Base-by-base conservation (phyloP, 306 rosid genomes). In the Cajanus cajan region DNA sequence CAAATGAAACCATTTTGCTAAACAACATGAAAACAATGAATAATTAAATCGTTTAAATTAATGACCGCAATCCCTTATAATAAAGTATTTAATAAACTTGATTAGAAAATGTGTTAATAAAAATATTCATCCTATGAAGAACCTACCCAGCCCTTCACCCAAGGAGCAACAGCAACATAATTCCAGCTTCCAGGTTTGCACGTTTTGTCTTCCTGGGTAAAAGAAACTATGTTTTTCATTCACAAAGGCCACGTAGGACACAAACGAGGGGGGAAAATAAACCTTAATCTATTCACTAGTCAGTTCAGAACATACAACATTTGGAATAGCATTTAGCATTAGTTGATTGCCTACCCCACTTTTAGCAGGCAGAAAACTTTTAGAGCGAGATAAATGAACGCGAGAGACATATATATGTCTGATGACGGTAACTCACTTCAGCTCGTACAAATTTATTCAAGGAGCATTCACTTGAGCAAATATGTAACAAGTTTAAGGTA, bases 111-210 rank as follows among this genome's bases (percentile, higher is more conserved):
- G 44, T 65, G 51, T 36, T 4, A 80, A 57, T 65, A 54, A 45
- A 78, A 76, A 63, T 15, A 36, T 10, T 59, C 80, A 76, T 59
- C 78, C 59, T 39, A 33, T 40, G 25, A 28, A 78, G 75, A 54
- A 37, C 62, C 71, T 40, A 39, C 57, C 54, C 48, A 50, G 50
- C 48, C 73, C 80, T 85, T 80, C 47, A 65, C 55, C 59, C 59
- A 44, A 43, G 61, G 48, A 52, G 77, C 40, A 65, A 69, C 61
- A 71, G 45, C 34, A 39, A 28, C 31, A 28, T 3, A 28, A 28
- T 28, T 28, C 31, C 31, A 28, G 31, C 31, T 59, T 73, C 44
- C 81, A 75, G 76, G 67, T 73, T 59, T 51, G 13, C 8, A 16
- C 37, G 19, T 43, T 36, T 65, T 64, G 77, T 74, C 61, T 54